Evolutionary conservation across 2,329 filamentous ascomycete genomes (phyloP), one percentile per base, ranked within the genome.

Genomic region (Pseudogymnoascus sp.): DNA sequence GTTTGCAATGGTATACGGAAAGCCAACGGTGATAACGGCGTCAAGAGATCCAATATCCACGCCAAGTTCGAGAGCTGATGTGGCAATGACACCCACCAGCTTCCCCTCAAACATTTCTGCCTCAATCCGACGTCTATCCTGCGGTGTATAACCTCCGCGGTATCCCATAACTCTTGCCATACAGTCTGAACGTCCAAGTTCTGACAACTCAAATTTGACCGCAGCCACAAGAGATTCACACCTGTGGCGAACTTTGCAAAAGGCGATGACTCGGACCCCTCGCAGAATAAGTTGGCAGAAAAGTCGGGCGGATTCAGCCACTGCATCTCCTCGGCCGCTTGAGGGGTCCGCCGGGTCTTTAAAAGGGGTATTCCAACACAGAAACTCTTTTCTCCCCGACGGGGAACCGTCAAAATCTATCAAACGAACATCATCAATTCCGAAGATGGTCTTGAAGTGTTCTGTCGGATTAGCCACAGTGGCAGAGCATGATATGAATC

Each of bases 341-440:
- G 89, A 86, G 7, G 92, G 90, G 74, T 97, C 93, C 0, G 82
- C 83, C 0, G 93, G 91, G 68, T 97, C 93, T 73, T 92, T 96
- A 75, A 86, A 96, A 0, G 95, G 95, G 0, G 93, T 97, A 69
- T 99, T 97, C 95, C 95, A 99, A 74, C 93, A 97, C 5, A 99
- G 72, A 63, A 97, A 97, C 70, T 97, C 93, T 72, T 97, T 97
- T 21, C 91, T 83, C 0, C 93, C 91, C 5, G 91, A 91, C 0
- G 95, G 95, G 0, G 93, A 96, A 1, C 95, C 95, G 71, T 99
- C 95, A 70, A 90, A 93, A 71, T 97, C 92, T 0, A 93, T 88
- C 49, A 97, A 75, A 63, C 82, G 85, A 12, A 96, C 90, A 66
- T 93, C 81, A 0, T 92, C 84, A 5, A 96, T 83, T 0, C 93